Base-by-base conservation (phyloP, 2,329 filamentous ascomycete genomes). In the Hypoxylon sp. region DNA sequence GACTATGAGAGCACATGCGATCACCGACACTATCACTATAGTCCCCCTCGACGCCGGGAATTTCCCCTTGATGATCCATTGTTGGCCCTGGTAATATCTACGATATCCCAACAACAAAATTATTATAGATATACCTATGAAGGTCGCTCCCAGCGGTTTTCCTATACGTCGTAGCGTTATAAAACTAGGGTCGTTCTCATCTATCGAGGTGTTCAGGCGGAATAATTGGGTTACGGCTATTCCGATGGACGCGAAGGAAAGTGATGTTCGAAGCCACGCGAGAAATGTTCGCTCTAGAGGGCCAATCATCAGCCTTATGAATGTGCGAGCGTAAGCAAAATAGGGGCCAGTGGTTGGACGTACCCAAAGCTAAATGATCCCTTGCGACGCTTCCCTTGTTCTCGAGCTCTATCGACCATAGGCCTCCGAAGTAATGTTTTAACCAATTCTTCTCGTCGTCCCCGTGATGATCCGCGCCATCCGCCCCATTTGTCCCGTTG, bases 171-270 rank as follows among this genome's bases (percentile, higher is more conserved):
- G 86, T 53, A 93, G 81, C 37, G 82, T 83, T 42, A 80, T 76
- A 46, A 81, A 77, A 61, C 79, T 79, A 31, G 77, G 75, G 44
- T 81, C 77, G 22, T 76, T 79, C 42, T 77, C 74, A 22, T 81
- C 76, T 44, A 92, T 82, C 8, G 88, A 86, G 0, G 90, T 92
- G 82, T 94, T 94, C 63, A 96, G 88, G 26, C 93, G 91, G 82
- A 96, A 95, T 52, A 96, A 88, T 78, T 96, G 93, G 0, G 93
- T 95, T 44, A 96, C 87, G 47, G 92, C 93, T 66, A 96, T 92
- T 63, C 93, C 93, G 72, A 96, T 95, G 35, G 88, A 92, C 10
- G 92, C 92, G 76, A 96, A 96, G 24, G 91, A 90, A 37, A 96
- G 86, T 2, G 91, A 94, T 2, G 93, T 96, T 57, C 93, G 88